A percentile compares a stretch with the other conserved stretches of the same genome.
These are phyloP conservation scores for Elaphomyces granulatus DNA, from an alignment of 495 filamentous ascomycete genomes.

Conservation along the genomic window DNA sequence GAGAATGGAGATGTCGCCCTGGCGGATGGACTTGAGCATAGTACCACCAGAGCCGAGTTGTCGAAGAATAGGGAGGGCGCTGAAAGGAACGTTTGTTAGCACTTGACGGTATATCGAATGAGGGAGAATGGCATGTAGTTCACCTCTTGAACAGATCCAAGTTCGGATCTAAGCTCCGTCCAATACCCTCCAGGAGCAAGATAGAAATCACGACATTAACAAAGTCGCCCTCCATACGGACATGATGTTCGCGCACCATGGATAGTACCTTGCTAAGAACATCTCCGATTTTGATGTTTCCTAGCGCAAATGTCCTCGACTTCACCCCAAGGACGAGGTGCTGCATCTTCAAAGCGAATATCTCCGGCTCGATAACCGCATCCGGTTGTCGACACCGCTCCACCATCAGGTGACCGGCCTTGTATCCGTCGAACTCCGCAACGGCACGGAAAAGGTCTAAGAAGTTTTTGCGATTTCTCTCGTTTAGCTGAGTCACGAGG, in stretches of 20 bases:
- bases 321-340: conserved; percentile 86
- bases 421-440: conserved; percentile 94
- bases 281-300: conserved; percentile 93
- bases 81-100: background rate
- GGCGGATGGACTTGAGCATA: conserved; percentile 33
- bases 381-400: conserved; percentile 85
- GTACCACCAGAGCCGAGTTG: conserved; percentile 60
- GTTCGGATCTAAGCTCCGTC: conserved; percentile 69
- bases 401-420: conserved; percentile 90
- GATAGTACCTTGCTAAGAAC: conserved; percentile 75
- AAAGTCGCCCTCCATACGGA: conserved; percentile 92
- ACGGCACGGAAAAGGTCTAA: conserved; percentile 91
- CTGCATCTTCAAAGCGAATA: conserved; percentile 94
- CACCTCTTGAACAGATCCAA: conserved; percentile 77
- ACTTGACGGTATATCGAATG: background rate
- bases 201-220: conserved; percentile 97
- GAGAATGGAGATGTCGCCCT: conserved; percentile 78
- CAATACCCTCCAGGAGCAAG: conserved; percentile 87
- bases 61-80: conserved; percentile 81
- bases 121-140: conserved; percentile 8
- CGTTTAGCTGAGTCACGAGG: conserved; percentile 87
- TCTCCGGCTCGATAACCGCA: conserved; percentile 70
- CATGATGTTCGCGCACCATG: conserved; percentile 91
- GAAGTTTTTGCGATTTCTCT: conserved; percentile 76
- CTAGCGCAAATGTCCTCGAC: conserved; percentile 75